Conservation (phyloP, 139 green algal genomes). For the Diplosphaera chodatii region DNA sequence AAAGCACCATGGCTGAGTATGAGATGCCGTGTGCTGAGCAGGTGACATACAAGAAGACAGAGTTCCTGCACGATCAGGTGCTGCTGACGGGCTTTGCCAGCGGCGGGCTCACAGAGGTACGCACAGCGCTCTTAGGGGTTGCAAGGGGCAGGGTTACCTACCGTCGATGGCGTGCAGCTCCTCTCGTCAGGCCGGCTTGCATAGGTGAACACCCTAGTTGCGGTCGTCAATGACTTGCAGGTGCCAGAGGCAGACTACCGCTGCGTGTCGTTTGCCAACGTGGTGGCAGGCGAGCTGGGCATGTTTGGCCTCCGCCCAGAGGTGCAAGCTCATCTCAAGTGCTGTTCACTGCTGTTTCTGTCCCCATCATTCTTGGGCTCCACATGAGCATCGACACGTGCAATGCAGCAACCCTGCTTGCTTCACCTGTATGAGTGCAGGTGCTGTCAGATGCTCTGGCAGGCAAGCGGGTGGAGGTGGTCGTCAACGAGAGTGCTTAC, state of each 20-base stretch:
- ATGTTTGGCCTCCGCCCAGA: slow-evolving; percentile 66
- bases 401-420: neutral
- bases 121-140: no score
- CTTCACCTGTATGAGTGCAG: slow-evolving; percentile 3
- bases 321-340: neutral
- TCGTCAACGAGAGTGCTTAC: slow-evolving; percentile 48
- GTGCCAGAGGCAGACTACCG: slow-evolving; percentile 5
- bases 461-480: slow-evolving; percentile 34
- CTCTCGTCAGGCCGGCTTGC: no score
- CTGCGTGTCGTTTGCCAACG: slow-evolving; percentile 22
- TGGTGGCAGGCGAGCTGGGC: slow-evolving; percentile 67
- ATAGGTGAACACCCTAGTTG: slow-evolving; percentile 9
- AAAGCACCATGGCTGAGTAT: no score
- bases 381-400: no score
- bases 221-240: slow-evolving; percentile 29
- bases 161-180: no score
- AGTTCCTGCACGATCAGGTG: slow-evolving; percentile 79
- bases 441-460: slow-evolving; percentile 62
- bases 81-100: slow-evolving; percentile 59
- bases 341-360: neutral
- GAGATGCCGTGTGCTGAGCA: neutral
- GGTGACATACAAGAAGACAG: slow-evolving; percentile 50
- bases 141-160: no score
- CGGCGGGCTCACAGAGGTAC: slow-evolving; percentile 65
- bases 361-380: no score